Evolutionary conservation across 2,329 filamentous ascomycete species (phyloP).

Genomic region (Nemania serpens): DNA sequence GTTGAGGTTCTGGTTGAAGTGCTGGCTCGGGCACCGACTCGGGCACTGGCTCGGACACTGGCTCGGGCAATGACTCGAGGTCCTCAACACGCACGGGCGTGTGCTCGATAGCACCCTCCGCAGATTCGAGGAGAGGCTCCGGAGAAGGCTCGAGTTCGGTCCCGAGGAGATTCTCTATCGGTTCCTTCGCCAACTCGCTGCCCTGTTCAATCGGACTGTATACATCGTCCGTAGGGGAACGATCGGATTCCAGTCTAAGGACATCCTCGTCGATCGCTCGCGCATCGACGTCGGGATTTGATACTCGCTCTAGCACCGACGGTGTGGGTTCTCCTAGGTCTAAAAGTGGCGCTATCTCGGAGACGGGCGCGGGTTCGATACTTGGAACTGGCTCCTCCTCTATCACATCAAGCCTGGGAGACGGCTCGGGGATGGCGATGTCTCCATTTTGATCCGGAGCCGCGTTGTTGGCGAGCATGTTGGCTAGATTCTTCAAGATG

Average conservation of each 20-base stretch:
- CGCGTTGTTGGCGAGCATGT: conserved; percentile 13
- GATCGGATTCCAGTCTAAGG: no score
- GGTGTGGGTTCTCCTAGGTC: neutral
- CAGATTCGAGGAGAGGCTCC: no score
- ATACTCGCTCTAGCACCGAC: neutral
- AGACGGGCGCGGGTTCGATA: neutral
- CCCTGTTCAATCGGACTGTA: neutral
- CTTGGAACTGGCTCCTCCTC: neutral
- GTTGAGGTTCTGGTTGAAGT: neutral
- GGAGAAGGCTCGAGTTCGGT: neutral
- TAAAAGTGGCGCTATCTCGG: neutral
- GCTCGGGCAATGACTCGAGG: neutral
- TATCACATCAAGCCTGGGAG: conserved; percentile 4
- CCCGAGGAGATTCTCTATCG: neutral
- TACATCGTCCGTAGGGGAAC: neutral
- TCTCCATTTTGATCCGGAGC: neutral
- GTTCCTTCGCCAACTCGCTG: neutral
- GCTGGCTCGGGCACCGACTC: neutral
- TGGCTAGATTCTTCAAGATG: conserved; percentile 23
- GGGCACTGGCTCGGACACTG: neutral
- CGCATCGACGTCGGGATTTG: neutral
- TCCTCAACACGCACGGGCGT: no score
- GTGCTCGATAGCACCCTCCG: neutral
- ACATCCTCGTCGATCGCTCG: neutral
- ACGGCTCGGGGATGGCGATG: neutral